Base-by-base conservation (phyloP, 768 basidiomycete species). In the Collybiopsis luxurians region DNA sequence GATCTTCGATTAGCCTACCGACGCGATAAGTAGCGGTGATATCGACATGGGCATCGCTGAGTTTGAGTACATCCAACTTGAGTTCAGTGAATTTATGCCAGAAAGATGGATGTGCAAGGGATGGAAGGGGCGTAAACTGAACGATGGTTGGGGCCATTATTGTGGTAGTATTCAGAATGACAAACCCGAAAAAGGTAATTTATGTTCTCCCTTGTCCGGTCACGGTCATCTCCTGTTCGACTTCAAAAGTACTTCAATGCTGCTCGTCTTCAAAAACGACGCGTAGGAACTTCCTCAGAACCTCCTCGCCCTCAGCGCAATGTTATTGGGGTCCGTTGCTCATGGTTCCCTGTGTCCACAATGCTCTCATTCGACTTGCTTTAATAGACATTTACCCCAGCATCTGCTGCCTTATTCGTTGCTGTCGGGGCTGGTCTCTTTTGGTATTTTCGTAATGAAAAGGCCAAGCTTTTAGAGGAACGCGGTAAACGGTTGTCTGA, bases 401-500 rank as follows among this genome's bases (percentile, higher is more conserved):
- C 77, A 52, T 86, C 95, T 1, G 95, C 92, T 0, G 85, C 79
- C 0, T 65, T 98, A 21, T 97, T 99, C 69, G 70, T 96, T n/a
- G 74, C 81, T 1, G 87, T 92, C 6, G 95, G 95, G 1, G 73
- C 81, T 11, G 95, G 87, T 2, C 76, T 99, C 17, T 91, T 85
- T 66, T 86, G 81, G 63, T 98, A 98, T 74, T 98, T 99, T 73
- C 81, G 85, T 52, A 75, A 84, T 55, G 95, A 98, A 71, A 98
- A 98, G 74, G 77, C 77, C 39, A 82, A 87, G 61, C 69, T 96
- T 24, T 75, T 82, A 27, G 90, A 92, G 67, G 78, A 87, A 66
- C 87, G 87, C 67, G 85, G 93, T 93, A 59, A 55, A 84, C 72
- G 7, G 36, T 55, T 42, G 24, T 59, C 40, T 34, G 27, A 38